phyloP scores from a whole-genome alignment of 495 filamentous ascomycete species.

The Lasiosphaeriaceae sp. region DNA sequence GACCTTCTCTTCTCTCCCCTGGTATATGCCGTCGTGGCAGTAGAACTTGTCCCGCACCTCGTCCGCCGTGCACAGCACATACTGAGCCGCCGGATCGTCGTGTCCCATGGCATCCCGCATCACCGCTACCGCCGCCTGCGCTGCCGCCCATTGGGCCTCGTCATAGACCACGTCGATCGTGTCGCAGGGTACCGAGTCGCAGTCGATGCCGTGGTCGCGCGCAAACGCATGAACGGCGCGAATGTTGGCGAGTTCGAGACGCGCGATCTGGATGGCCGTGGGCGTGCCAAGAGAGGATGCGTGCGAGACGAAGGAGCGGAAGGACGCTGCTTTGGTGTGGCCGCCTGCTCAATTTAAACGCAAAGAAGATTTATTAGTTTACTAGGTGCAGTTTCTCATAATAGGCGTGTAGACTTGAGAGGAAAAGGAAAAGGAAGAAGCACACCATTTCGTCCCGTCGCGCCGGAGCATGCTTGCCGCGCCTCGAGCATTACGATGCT shows the following conservation, averaged over 20 bases:
- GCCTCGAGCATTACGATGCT: constrained; percentile 58
- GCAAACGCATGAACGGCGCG: constrained; percentile 52
- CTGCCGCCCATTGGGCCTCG: constrained; percentile 38
- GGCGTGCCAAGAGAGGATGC: constrained; percentile 30
- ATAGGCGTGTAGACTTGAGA: background rate
- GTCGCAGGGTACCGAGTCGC: constrained; percentile 45
- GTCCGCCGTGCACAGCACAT: constrained; percentile 40
- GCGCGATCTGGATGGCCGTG: constrained; percentile 51
- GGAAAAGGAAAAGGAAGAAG: background rate
- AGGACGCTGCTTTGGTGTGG: constrained; percentile 61
- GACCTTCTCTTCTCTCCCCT: constrained; percentile 31
- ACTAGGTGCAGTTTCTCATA: no score
- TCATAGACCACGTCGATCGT: constrained; percentile 60
- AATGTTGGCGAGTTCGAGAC: constrained; percentile 56
- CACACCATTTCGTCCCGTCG: constrained; percentile 57
- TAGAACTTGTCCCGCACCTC: constrained; percentile 47
- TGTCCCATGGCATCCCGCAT: constrained; percentile 44
- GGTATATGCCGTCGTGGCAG: constrained; percentile 21
- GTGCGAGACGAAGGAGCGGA: constrained; percentile 50
- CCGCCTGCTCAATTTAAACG: constrained; percentile 38
- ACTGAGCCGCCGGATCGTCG: constrained; percentile 41
- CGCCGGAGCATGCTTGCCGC: constrained; percentile 51
- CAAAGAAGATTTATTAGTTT: no score
- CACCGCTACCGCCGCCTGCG: constrained; percentile 36
- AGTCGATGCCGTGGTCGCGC: constrained; percentile 44